Conservation (phyloP, 345 rosid genomes). For the Eucalyptus regnans region DNA sequence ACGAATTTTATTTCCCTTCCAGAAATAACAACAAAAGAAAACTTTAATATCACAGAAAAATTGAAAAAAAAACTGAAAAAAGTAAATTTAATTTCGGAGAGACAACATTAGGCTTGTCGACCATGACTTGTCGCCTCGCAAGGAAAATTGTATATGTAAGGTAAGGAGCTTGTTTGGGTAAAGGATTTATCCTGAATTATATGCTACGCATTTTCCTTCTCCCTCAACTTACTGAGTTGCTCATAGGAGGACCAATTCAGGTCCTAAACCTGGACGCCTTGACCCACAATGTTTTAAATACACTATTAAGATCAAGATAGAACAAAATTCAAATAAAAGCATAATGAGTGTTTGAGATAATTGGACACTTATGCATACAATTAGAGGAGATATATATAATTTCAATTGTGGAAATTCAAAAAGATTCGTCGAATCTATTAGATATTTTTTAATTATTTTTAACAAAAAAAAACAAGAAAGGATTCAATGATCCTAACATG, state of each 20-base stretch:
- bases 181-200: neutral
- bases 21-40: too few relatives aligned
- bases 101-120: too few relatives aligned
- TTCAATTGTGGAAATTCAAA: neutral
- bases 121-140: accelerated
- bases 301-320: too few relatives aligned
- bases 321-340: too few relatives aligned
- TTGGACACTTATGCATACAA: neutral
- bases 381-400: neutral
- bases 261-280: neutral
- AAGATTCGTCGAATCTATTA: too few relatives aligned
- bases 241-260: neutral
- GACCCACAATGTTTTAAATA: too few relatives aligned
- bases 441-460: too few relatives aligned
- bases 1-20: too few relatives aligned
- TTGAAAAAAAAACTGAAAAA: neutral
- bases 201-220: neutral
- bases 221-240: neutral
- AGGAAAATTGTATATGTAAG: too few relatives aligned
- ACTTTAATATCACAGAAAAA: neutral
- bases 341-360: too few relatives aligned
- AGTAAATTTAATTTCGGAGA: neutral
- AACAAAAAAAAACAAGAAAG: too few relatives aligned
- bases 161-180: neutral
- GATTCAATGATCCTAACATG: too few relatives aligned